phyloP scores from a whole-genome alignment of 2,329 filamentous ascomycete genomes.

The Hirsutella rhossiliensis region DNA sequence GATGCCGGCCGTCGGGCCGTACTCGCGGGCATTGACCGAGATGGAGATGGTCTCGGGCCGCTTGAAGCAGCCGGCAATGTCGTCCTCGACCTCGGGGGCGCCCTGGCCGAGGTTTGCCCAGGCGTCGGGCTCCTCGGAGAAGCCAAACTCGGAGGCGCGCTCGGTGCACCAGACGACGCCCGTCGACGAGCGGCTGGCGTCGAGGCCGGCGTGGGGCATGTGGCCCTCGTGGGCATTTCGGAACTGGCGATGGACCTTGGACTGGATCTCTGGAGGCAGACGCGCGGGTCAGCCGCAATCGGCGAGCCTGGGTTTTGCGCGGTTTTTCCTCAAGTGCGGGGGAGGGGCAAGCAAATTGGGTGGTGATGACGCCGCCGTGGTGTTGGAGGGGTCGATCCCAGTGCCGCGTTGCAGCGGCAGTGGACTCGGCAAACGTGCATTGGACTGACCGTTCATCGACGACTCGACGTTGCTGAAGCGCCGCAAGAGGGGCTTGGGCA shows the following conservation, averaged over 20 bases:
- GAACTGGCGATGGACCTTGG: slow-evolving; percentile 80
- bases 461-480: slow-evolving; percentile 49
- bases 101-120: slow-evolving; percentile 96
- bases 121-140: slow-evolving; percentile 62
- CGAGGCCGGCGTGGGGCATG: slow-evolving; percentile 80
- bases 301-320: neutral
- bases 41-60: slow-evolving; percentile 71
- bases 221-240: slow-evolving; percentile 83
- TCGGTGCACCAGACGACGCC: slow-evolving; percentile 92
- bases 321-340: neutral
- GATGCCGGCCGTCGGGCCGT: slow-evolving; percentile 89
- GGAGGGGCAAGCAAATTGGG: neutral
- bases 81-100: slow-evolving; percentile 86
- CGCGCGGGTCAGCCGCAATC: neutral
- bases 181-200: slow-evolving; percentile 76
- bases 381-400: neutral
- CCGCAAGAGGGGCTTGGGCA: slow-evolving; percentile 38
- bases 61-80: slow-evolving; percentile 80
- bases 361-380: neutral
- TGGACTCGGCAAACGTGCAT: too few relatives aligned
- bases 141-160: slow-evolving; percentile 81
- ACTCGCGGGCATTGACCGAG: slow-evolving; percentile 69
- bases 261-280: slow-evolving; percentile 53
- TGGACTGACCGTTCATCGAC: slow-evolving; percentile 39
- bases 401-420: neutral